phyloP scores from a whole-genome alignment of 139 green algal genomes.

The Choricystis sp. region DNA sequence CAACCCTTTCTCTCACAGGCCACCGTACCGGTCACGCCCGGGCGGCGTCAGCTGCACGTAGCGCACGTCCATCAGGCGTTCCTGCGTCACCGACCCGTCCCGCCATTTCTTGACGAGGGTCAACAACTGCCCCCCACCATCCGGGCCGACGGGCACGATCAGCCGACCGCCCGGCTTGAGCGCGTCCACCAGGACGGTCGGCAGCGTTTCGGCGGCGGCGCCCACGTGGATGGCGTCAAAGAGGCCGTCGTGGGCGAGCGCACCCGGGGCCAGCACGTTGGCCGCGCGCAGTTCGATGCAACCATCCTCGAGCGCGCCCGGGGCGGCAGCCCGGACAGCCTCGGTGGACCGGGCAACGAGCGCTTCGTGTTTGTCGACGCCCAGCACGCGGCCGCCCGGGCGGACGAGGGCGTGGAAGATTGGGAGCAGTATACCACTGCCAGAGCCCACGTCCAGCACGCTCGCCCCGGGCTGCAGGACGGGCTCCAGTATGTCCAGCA shows the following conservation, averaged over 20 bases:
- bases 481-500: slow-evolving; percentile 56
- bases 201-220: slow-evolving; percentile 59
- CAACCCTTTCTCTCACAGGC: neutral
- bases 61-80: slow-evolving; percentile 8
- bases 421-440: slow-evolving; percentile 62
- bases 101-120: slow-evolving; percentile 12
- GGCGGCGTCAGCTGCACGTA: slow-evolving; percentile 10
- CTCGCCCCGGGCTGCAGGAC: slow-evolving; percentile 40
- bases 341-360: slow-evolving; percentile 16
- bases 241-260: slow-evolving; percentile 20
- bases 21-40: neutral
- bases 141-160: slow-evolving; percentile 20
- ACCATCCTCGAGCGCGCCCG: slow-evolving; percentile 5
- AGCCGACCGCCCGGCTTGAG: slow-evolving; percentile 28
- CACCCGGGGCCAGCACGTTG: slow-evolving; percentile 10
- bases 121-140: slow-evolving; percentile 16
- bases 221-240: slow-evolving; percentile 94
- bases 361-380: slow-evolving; percentile 39
- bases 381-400: slow-evolving; percentile 29
- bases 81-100: slow-evolving; percentile 7
- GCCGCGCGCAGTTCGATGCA: slow-evolving; percentile 8
- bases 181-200: slow-evolving; percentile 41
- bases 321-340: slow-evolving; percentile 11
- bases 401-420: slow-evolving; percentile 54
- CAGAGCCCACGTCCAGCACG: slow-evolving; percentile 77